A percentile compares a stretch with the other conserved stretches of the same genome.
Evolutionary conservation across 345 rosid genomes (phyloP).

Genomic region (Eucalyptus brandiana): DNA sequence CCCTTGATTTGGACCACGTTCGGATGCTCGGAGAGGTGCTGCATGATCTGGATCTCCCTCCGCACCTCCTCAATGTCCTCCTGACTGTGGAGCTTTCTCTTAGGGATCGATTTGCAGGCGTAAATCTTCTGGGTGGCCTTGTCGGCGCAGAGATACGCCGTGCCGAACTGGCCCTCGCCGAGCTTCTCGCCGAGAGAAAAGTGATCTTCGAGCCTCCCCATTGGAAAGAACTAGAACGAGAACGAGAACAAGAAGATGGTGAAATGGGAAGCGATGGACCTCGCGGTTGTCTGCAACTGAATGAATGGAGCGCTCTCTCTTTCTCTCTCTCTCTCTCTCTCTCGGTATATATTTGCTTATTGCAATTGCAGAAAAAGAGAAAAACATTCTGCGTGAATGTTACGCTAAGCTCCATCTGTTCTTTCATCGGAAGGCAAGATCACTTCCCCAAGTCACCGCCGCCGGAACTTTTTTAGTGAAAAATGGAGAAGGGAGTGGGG

Average conservation of each 20-base stretch:
- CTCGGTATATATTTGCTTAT: neutral
- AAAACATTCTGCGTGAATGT: neutral
- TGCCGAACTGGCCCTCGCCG: slow-evolving; percentile 95
- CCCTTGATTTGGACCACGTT: slow-evolving; percentile 80
- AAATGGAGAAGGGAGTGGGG: neutral
- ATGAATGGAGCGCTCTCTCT: neutral
- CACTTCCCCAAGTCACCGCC: neutral
- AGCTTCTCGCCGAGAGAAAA: slow-evolving; percentile 67
- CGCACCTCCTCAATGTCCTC: slow-evolving; percentile 90
- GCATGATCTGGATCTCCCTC: slow-evolving; percentile 99
- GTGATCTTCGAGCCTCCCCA: slow-evolving; percentile 48
- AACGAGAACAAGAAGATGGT: neutral
- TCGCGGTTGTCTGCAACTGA: neutral
- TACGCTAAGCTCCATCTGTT: neutral
- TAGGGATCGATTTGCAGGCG: slow-evolving; percentile 95
- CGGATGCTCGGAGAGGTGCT: slow-evolving; percentile 77
- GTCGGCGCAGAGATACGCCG: slow-evolving; percentile 73
- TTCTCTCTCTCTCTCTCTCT: neutral
- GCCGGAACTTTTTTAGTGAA: neutral
- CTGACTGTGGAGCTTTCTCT: slow-evolving; percentile 72
- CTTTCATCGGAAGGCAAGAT: neutral
- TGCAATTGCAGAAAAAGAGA: neutral
- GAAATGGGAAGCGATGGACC: neutral
- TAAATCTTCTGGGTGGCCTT: slow-evolving; percentile 30
- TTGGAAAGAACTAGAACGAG: neutral